Evolutionary conservation across 2,329 filamentous ascomycete genomes (phyloP).

Genomic region (Periconia sp.): DNA sequence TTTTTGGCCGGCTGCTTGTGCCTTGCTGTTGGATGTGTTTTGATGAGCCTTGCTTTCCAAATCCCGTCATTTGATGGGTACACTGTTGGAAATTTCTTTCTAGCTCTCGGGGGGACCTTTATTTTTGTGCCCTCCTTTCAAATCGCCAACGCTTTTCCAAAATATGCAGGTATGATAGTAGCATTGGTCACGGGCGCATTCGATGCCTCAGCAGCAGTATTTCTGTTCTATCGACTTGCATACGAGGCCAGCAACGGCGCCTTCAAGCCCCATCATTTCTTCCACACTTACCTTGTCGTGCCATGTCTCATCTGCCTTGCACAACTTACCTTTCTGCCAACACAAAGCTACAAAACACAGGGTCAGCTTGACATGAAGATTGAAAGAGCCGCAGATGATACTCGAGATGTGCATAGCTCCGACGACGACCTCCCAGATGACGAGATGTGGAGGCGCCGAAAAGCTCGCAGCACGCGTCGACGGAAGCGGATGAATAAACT

Average conservation of each 20-base stretch:
- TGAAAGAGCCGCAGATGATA: constrained; percentile 30
- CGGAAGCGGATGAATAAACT: constrained; percentile 68
- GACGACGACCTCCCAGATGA: constrained; percentile 57
- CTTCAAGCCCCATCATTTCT: constrained; percentile 69
- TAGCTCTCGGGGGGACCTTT: constrained; percentile 78
- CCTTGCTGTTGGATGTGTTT: constrained; percentile 36
- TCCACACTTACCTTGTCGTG: constrained; percentile 70
- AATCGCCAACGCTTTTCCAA: constrained; percentile 80
- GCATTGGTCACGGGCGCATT: constrained; percentile 80
- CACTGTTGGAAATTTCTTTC: constrained; percentile 71
- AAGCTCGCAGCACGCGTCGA: constrained; percentile 44
- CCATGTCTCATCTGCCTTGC: constrained; percentile 66
- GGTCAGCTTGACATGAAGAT: constrained; percentile 41
- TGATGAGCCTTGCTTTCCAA: constrained; percentile 42
- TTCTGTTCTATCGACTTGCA: constrained; percentile 71
- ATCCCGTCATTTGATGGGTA: constrained; percentile 49
- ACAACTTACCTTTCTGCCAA: constrained; percentile 73
- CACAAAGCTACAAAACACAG: constrained; percentile 74
- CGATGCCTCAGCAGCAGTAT: constrained; percentile 78
- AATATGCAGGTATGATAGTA: constrained; percentile 75
- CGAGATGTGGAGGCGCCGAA: constrained; percentile 47
- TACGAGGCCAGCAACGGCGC: constrained; percentile 61
- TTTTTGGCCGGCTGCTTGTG: constrained; percentile 34
- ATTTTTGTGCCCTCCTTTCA: constrained; percentile 84
- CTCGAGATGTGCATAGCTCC: constrained; percentile 53